Evolutionary conservation across 371 early-diverging fungal species (phyloP).

Genomic region (Circinella minor): DNA sequence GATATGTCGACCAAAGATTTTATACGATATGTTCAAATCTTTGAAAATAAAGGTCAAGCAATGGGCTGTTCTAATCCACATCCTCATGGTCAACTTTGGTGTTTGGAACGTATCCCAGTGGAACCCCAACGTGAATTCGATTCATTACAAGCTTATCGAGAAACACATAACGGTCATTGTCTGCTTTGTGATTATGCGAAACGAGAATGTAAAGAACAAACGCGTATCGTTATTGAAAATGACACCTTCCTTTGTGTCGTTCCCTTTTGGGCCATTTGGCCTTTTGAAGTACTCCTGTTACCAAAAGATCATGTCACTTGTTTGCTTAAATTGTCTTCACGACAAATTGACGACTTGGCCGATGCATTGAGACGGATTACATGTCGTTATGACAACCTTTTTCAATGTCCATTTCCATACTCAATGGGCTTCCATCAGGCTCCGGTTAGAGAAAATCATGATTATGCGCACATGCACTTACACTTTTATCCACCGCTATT

Average conservation of each 20-base stretch:
- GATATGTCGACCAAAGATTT: conserved; percentile 44
- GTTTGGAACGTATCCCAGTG: conserved; percentile 80
- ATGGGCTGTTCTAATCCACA: conserved; percentile 98
- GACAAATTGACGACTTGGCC: conserved; percentile 63
- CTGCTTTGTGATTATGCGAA: conserved; percentile 82
- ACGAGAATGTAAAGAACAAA: conserved; percentile 61
- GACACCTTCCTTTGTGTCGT: conserved; percentile 81
- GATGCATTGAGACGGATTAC: conserved; percentile 76
- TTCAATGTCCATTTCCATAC: conserved; percentile 92
- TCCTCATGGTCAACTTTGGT: conserved; percentile 93
- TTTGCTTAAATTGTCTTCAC: conserved; percentile 56
- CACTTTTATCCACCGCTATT: conserved; percentile 96
- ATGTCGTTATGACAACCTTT: conserved; percentile 90
- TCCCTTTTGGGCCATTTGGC: conserved; percentile 97
- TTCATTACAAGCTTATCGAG: conserved; percentile 60
- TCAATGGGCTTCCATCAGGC: conserved; percentile 94
- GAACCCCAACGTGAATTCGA: conserved; percentile 76
- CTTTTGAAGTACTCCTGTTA: conserved; percentile 89
- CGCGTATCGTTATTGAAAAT: conserved; percentile 83
- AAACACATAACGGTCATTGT: conserved; percentile 56
- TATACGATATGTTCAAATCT: conserved; percentile 86
- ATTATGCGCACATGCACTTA: conserved; percentile 79
- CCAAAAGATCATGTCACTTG: conserved; percentile 69
- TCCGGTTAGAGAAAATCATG: conserved; percentile 59
- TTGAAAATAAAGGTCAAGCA: conserved; percentile 95